phyloP scores from a whole-genome alignment of 2,329 filamentous ascomycete genomes.

The Hypoxylon sp. region DNA sequence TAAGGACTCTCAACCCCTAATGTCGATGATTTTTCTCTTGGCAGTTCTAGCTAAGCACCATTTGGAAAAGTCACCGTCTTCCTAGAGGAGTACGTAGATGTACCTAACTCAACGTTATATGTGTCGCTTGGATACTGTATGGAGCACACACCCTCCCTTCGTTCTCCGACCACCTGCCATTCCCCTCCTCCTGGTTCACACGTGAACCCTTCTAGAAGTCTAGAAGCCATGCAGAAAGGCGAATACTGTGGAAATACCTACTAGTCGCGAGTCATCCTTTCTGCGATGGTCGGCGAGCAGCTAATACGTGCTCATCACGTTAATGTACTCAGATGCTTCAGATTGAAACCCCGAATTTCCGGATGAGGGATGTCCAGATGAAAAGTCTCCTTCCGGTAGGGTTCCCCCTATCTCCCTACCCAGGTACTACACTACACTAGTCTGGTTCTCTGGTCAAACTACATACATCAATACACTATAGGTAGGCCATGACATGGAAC shows the following conservation, averaged over 20 bases:
- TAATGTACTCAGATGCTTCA: constrained; percentile 9
- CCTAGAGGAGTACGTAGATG: background rate
- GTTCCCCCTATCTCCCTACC: constrained; percentile 33
- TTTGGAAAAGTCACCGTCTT: background rate
- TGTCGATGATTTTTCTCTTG: constrained; percentile 15
- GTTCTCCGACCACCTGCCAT: constrained; percentile 16
- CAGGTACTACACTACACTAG: too few relatives aligned
- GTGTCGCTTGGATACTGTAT: constrained; percentile 12
- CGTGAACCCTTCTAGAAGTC: constrained; percentile 37
- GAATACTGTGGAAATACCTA: constrained; percentile 13
- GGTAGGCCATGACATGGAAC: constrained; percentile 38
- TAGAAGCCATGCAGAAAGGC: constrained; percentile 24
- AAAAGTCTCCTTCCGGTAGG: constrained; percentile 17
- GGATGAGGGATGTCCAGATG: constrained; percentile 21
- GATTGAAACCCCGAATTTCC: constrained; percentile 32
- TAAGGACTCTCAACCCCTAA: constrained; percentile 1
- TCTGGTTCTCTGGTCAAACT: constrained; percentile 32
- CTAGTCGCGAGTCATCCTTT: constrained; percentile 7
- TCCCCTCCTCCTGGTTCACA: constrained; percentile 33
- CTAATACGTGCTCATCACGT: background rate
- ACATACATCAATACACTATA: too few relatives aligned
- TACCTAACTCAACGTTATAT: background rate
- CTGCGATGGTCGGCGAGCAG: constrained; percentile 5
- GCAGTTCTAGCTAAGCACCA: constrained; percentile 11
- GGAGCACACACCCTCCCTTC: constrained; percentile 14